These are phyloP conservation scores for Schizosaccharomyces japonicus DNA, from an alignment of 805 yeast species.

Conservation along the genomic window DNA sequence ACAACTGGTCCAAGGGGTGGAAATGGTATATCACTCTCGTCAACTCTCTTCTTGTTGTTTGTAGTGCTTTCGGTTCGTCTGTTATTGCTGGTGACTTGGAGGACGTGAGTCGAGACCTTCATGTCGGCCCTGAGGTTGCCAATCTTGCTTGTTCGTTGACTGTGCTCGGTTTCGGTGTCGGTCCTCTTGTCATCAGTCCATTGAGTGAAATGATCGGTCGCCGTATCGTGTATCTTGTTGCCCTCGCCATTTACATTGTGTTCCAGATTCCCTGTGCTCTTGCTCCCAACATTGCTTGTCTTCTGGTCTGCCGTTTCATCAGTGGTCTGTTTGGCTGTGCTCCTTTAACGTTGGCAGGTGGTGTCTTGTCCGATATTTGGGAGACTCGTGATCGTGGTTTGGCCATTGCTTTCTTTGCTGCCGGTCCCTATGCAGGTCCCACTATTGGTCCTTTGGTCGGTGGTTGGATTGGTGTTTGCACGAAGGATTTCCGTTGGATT, in stretches of 20 bases:
- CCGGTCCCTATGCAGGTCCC: conserved; percentile 84
- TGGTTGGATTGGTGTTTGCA: conserved; percentile 56
- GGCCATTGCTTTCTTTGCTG: conserved; percentile 77
- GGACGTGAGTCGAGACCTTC: conserved; percentile 38
- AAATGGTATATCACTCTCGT: conserved; percentile 31
- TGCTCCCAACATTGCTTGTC: conserved; percentile 58
- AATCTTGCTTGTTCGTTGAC: conserved; percentile 58
- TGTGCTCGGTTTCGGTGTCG: conserved; percentile 73
- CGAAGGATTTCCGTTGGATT: conserved; percentile 30
- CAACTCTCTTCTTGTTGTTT: conserved; percentile 49
- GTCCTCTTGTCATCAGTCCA: conserved; percentile 80
- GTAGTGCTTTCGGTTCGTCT: conserved; percentile 85
- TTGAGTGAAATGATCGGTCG: conserved; percentile 68
- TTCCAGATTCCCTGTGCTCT: conserved; percentile 76
- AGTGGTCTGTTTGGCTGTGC: conserved; percentile 73
- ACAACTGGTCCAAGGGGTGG: conserved; percentile 9
- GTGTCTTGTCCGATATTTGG: conserved; percentile 75
- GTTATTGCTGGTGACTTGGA: conserved; percentile 68
- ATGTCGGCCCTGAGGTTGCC: conserved; percentile 58
- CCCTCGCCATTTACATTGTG: conserved; percentile 47
- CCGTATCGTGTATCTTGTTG: conserved; percentile 55
- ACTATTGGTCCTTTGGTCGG: conserved; percentile 72
- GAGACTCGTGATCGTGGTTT: conserved; percentile 58
- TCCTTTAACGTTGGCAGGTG: conserved; percentile 71
- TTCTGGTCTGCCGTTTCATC: conserved; percentile 59